Conservation (phyloP, 2,329 filamentous ascomycete genomes). For the Rhynchosporium secalis region DNA sequence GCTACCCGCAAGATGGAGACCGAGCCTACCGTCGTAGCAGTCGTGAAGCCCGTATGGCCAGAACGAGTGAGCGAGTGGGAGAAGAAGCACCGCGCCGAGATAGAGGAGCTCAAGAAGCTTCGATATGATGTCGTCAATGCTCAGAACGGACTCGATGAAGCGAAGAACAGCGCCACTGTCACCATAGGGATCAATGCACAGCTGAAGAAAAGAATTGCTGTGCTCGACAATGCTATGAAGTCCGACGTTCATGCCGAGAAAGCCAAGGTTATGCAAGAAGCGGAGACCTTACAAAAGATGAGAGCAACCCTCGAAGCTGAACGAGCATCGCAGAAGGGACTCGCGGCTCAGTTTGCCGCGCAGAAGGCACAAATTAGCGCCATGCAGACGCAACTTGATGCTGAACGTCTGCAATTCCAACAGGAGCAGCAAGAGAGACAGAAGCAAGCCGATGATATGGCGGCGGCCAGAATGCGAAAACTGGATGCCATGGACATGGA, state of each 20-base stretch:
- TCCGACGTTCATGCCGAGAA: not conserved
- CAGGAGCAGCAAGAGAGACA: not conserved
- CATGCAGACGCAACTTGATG: not conserved
- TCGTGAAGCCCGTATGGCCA: constrained; percentile 37
- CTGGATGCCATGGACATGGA: constrained; percentile 1
- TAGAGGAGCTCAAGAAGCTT: constrained; percentile 24
- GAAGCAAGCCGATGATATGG: not conserved
- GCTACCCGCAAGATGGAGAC: constrained; percentile 49
- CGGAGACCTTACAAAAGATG: not conserved
- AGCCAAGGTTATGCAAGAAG: not conserved
- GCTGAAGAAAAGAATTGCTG: not conserved
- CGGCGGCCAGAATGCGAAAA: not conserved
- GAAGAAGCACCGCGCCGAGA: constrained; percentile 27
- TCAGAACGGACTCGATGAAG: not conserved
- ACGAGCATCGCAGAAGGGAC: not conserved
- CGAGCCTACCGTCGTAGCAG: constrained; percentile 44
- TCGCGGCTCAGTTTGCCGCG: not conserved
- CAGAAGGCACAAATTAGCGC: not conserved
- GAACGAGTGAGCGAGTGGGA: constrained; percentile 35
- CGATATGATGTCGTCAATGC: constrained; percentile 8
- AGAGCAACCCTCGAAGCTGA: constrained; percentile 1
- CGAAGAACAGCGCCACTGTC: constrained; percentile 1
- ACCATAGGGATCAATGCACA: not conserved
- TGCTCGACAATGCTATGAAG: not conserved
- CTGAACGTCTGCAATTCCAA: not conserved